Percentiles rank a stretch among this genome's conserved stretches.
These are phyloP conservation scores for Salix suchowensis DNA, from an alignment of 345 rosid genomes.

Conservation along the genomic window DNA sequence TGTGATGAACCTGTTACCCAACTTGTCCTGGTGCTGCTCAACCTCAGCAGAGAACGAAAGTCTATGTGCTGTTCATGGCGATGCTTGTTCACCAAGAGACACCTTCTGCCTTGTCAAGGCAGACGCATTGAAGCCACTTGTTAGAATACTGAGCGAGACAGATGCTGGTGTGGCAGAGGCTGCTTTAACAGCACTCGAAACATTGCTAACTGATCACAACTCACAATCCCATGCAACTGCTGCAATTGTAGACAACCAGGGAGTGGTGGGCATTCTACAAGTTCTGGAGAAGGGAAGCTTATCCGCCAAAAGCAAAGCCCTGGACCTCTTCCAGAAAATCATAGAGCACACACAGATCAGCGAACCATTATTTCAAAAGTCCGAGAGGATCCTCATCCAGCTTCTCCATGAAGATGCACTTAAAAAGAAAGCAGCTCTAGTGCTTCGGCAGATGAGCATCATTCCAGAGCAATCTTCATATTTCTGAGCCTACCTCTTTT, in stretches of 20 bases:
- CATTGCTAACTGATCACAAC: constrained; percentile 37
- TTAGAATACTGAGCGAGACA: constrained; percentile 33
- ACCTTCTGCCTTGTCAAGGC: constrained; percentile 54
- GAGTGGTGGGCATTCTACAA: constrained; percentile 37
- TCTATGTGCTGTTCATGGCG: constrained; percentile 41
- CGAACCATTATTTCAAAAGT: constrained; percentile 21
- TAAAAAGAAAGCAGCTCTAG: constrained; percentile 42
- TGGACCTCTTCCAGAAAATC: constrained; percentile 45
- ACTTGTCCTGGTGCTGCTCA: constrained; percentile 40
- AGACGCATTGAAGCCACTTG: constrained; percentile 45
- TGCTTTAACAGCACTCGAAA: constrained; percentile 45
- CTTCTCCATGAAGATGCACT: constrained; percentile 38
- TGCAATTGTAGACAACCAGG: constrained; percentile 39
- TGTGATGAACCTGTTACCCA: constrained; percentile 20
- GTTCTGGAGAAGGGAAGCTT: constrained; percentile 47
- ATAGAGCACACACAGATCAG: constrained; percentile 22
- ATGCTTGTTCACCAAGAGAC: constrained; percentile 40
- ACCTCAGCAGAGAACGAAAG: constrained; percentile 14
- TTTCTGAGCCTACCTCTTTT: constrained; percentile 21
- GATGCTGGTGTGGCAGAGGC: constrained; percentile 47
- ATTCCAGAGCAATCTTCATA: constrained; percentile 57
- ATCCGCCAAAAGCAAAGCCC: constrained; percentile 41
- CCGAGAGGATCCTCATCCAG: constrained; percentile 46
- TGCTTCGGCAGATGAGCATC: constrained; percentile 40
- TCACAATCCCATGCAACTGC: constrained; percentile 35